Base-by-base conservation (phyloP, 768 basidiomycete species). In the Suillus clintonianus region DNA sequence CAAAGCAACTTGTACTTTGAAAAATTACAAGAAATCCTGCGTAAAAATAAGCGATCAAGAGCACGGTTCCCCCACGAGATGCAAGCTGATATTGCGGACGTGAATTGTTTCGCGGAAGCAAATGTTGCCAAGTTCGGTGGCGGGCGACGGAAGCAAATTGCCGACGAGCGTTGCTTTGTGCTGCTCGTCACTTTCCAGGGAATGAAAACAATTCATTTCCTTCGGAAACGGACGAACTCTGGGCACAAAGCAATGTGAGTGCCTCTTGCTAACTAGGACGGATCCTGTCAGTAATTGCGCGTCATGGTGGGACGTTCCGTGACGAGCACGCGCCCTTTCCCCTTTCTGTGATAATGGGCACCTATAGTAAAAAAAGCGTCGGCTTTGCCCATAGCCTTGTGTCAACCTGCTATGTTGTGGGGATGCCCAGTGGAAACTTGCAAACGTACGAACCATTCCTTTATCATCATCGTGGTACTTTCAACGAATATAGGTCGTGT, bases 381-480 rank as follows among this genome's bases (percentile, higher is more conserved):
- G 48, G 48, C 50, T 51, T 51, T 51, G 30, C 50, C 50, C 50
- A 51, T 30, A 51, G 30, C 50, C 27, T 51, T 51, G 50, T 30
- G 50, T 42, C 41, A 57, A 57, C 37, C 39, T 41, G 56, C 56
- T 57, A 57, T 57, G 19, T 36, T 39, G 27, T 43, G 59, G 65
- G 58, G 70, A 68, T 66, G 67, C 60, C 65, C 62, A 24, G 47
- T 55, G 64, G 66, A 61, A 65, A 39, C 42, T 56, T 67, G 66
- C 66, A 61, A 27, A 50, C 39, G 59, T 50, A 60, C 50, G 50
- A 51, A 62, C 15, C 24, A 37, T 34, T 37, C 43, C 65, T 61
- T 64, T 62, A 66, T 64, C 42, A 66, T 64, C 42, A 45, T n/a
- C 32, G 39, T 30, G 30, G 34, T 19, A 27, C 39, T 58, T 39